A percentile compares a stretch with the other conserved stretches of the same genome.
Conservation (phyloP, 768 basidiomycete species). For the Royoungia palumana region DNA sequence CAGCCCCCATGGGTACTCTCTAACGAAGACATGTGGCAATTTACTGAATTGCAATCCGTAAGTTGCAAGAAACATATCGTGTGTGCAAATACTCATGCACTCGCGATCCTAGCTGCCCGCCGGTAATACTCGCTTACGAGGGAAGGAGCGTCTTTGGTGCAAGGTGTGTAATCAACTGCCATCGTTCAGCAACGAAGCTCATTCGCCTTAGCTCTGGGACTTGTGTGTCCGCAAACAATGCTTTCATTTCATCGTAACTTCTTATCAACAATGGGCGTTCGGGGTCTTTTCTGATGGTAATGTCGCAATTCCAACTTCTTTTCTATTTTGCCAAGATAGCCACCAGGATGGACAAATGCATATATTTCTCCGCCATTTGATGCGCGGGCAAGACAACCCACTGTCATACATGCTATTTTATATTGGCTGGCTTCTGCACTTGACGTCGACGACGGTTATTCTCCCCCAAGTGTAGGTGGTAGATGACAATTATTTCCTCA, state of each 20-base stretch:
- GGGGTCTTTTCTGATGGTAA: constrained; percentile 58
- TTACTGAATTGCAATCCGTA: constrained; percentile 39
- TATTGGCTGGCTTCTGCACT: constrained; percentile 59
- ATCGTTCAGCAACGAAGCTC: too few species aligned
- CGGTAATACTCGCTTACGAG: constrained; percentile 40
- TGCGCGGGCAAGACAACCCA: constrained; percentile 41
- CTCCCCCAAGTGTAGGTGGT: constrained; percentile 21
- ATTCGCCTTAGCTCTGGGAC: constrained; percentile 45
- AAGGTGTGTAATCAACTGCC: constrained; percentile 49
- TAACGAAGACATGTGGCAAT: constrained; percentile 50
- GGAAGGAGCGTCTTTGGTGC: constrained; percentile 56
- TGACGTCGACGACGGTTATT: constrained; percentile 30
- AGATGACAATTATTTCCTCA: not conserved
- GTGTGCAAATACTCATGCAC: not conserved
- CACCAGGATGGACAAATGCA: constrained; percentile 50
- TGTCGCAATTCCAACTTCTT: not conserved
- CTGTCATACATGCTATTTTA: constrained; percentile 48
- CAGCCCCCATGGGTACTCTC: constrained; percentile 62
- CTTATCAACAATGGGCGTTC: constrained; percentile 60
- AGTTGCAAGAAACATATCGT: constrained; percentile 4
- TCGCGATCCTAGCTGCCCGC: constrained; percentile 21
- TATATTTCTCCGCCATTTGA: constrained; percentile 48
- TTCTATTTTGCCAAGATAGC: not conserved
- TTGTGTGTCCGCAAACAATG: constrained; percentile 45
- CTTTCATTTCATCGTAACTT: constrained; percentile 57